Evolutionary conservation across 2,329 filamentous ascomycete genomes (phyloP).

Genomic region (Berkeleyomyces rouxiae): DNA sequence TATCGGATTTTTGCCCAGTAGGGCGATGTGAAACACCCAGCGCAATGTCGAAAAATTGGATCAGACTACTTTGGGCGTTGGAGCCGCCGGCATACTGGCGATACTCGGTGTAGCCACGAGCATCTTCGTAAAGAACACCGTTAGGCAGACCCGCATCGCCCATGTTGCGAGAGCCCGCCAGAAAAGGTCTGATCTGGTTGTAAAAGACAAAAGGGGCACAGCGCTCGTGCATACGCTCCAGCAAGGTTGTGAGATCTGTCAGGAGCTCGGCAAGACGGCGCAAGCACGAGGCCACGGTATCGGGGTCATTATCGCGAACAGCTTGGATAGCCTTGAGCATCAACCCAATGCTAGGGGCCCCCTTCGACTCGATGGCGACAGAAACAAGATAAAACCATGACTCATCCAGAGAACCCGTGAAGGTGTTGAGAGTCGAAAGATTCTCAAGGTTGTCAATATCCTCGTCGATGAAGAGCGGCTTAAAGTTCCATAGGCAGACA

Average conservation of each 20-base stretch:
- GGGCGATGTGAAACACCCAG: slow-evolving; percentile 81
- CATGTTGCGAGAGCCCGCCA: slow-evolving; percentile 97
- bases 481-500: slow-evolving; percentile 92
- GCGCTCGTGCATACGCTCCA: slow-evolving; percentile 85
- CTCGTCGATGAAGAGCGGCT: slow-evolving; percentile 73
- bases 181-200: slow-evolving; percentile 84
- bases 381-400: slow-evolving; percentile 98
- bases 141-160: slow-evolving; percentile 75
- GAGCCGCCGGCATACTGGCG: slow-evolving; percentile 84
- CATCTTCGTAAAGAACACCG: slow-evolving; percentile 77
- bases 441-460: slow-evolving; percentile 72
- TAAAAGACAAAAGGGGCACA: slow-evolving; percentile 94
- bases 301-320: slow-evolving; percentile 50
- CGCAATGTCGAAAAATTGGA: slow-evolving; percentile 92
- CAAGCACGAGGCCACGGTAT: slow-evolving; percentile 62
- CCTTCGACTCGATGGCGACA: slow-evolving; percentile 85
- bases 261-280: slow-evolving; percentile 70
- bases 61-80: slow-evolving; percentile 90
- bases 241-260: slow-evolving; percentile 62
- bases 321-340: slow-evolving; percentile 81
- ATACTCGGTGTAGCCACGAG: slow-evolving; percentile 49
- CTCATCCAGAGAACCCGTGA: slow-evolving; percentile 88
- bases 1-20: slow-evolving; percentile 47
- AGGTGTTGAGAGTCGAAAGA: slow-evolving; percentile 71
- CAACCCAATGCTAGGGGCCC: slow-evolving; percentile 68